Percentiles rank a stretch among this genome's conserved stretches.
Evolutionary conservation across 2,329 filamentous ascomycete genomes (phyloP).

Genomic region (Aspergillus sp.): DNA sequence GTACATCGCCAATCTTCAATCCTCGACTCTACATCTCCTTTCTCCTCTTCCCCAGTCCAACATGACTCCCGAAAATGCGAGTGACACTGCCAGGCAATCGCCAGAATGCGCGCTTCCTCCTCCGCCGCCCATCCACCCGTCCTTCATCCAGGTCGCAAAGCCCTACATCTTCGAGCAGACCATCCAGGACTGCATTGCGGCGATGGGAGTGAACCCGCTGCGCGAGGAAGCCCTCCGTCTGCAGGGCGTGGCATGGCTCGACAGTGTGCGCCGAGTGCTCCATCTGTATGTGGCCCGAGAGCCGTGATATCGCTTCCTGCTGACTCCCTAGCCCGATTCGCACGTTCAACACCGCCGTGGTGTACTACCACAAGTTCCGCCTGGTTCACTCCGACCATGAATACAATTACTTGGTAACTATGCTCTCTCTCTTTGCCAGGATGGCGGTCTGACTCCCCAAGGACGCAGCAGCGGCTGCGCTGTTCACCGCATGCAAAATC

Average conservation of each 20-base stretch:
- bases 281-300: conserved; percentile 54
- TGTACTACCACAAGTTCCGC: conserved; percentile 90
- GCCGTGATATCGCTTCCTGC: conserved; percentile 4
- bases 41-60: not conserved
- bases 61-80: conserved; percentile 16
- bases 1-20: not conserved
- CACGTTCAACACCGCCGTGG: conserved; percentile 83
- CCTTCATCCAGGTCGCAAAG: conserved; percentile 54
- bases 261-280: conserved; percentile 68
- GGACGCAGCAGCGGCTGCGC: conserved; percentile 76
- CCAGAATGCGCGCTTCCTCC: conserved; percentile 11
- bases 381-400: conserved; percentile 75
- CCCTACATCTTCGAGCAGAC: conserved; percentile 78
- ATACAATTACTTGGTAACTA: conserved; percentile 58
- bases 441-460: conserved; percentile 25
- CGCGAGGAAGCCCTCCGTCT: conserved; percentile 73
- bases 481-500: conserved; percentile 93
- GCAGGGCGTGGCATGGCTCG: conserved; percentile 81
- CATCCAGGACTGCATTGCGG: conserved; percentile 62
- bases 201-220: conserved; percentile 61
- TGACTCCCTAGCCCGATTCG: conserved; percentile 58
- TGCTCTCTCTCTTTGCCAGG: conserved; percentile 1
- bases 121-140: conserved; percentile 48
- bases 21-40: not conserved
- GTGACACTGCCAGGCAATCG: conserved; percentile 7